Evolutionary conservation across 345 rosid genomes (phyloP), one percentile per base, ranked within the genome.

Genomic region (Angophora floribunda): DNA sequence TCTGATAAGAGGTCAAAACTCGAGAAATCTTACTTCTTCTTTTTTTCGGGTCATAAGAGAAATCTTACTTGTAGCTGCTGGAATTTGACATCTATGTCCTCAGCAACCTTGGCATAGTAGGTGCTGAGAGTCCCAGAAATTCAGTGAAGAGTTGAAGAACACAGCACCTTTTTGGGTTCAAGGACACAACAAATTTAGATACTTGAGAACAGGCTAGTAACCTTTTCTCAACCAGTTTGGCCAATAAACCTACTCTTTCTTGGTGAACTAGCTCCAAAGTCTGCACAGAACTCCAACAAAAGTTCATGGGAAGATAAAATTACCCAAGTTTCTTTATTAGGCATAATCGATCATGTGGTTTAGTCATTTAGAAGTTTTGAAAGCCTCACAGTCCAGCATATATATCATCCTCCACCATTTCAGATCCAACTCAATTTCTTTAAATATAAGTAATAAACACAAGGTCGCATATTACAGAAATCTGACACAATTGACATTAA

Each of bases 221-320:
- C 99, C 99, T 92, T 89, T 92, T 95, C 61, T 87, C 92, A 24
- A 52, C 50, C 86, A 95, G 86, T 91, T 94, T 95, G 57, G 94
- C 90, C 89, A 95, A 91, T 86, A 94, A 67, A 88, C 91, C 92
- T 88, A 89, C 89, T 88, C 92, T 93, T 89, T 97, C 98, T 90
- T 92, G 97, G 86, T 90, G 91, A 88, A 97, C 92, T 88, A 95
- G 96, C 92, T 91, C 96, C 92, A 94, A 45, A 30, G 95, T 94
- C 98, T 96, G 90, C 32, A 61, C 67, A 61, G 30, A 26, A 61
- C 67, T 61, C 67, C 67, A 12, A 61, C 63, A 57, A 57, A 57
- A 22, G 9, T 22, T 57, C 63, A 7, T 4, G 11, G 63, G 22
- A 57, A 22, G 63, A 57, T 24, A 57, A 57, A 9, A 22, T 57